A percentile compares a stretch with the other conserved stretches of the same genome.
These are phyloP conservation scores for Fusarium chaquense DNA, from an alignment of 2,329 filamentous ascomycete species.

Conservation along the genomic window DNA sequence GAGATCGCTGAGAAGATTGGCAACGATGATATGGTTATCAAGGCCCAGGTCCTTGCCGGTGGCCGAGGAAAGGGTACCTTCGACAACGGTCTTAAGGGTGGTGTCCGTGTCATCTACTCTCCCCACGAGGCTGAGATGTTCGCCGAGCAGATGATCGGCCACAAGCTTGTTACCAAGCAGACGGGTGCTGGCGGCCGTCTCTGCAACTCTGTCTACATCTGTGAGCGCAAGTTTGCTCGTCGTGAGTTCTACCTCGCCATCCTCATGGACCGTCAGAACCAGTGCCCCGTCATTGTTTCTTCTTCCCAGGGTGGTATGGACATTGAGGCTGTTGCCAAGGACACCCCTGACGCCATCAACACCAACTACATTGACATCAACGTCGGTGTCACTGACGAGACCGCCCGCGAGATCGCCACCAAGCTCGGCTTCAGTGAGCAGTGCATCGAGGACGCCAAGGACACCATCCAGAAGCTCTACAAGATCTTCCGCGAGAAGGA, in stretches of 20 bases:
- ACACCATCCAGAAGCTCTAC: constrained; percentile 99
- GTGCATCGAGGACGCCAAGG: constrained; percentile 94
- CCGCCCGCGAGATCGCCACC: constrained; percentile 87
- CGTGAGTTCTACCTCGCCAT: constrained; percentile 99
- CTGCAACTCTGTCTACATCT: constrained; percentile 98
- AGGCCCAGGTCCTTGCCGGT: constrained; percentile 98
- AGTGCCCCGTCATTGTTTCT: constrained; percentile 94
- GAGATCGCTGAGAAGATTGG: constrained; percentile 89
- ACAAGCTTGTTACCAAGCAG: constrained; percentile 99
- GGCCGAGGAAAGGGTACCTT: constrained; percentile 98
- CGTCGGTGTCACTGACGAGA: constrained; percentile 92
- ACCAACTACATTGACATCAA: constrained; percentile 96
- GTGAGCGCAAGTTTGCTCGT: constrained; percentile 99
- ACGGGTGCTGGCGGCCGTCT: constrained; percentile 92
- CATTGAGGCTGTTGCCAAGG: constrained; percentile 98
- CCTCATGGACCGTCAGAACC: constrained; percentile 94
- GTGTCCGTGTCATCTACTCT: constrained; percentile 99
- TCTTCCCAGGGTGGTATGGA: constrained; percentile 99
- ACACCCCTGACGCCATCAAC: constrained; percentile 94
- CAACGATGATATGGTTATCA: constrained; percentile 98
- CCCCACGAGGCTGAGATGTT: constrained; percentile 97
- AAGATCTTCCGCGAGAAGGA: constrained; percentile 98
- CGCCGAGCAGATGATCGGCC: constrained; percentile 98
- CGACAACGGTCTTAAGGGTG: constrained; percentile 98
- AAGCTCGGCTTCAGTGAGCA: constrained; percentile 98